Conservation (phyloP, 768 basidiomycete species). For the Termitomyces sp. region DNA sequence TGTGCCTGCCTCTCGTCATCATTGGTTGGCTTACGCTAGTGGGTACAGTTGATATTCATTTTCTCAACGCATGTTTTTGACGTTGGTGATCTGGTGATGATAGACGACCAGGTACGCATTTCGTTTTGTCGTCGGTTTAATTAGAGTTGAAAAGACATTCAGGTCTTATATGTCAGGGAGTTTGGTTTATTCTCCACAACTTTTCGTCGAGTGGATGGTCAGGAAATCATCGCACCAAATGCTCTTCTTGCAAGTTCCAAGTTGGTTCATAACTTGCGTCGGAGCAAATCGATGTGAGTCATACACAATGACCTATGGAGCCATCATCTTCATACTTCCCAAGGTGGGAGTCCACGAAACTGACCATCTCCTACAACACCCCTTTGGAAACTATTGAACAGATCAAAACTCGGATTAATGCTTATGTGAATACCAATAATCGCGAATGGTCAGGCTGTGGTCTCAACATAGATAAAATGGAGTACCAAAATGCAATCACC, state of each 20-base stretch:
- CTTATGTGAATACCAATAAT: constrained; percentile 59
- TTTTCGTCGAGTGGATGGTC: constrained; percentile 78
- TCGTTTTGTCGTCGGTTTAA: neutral
- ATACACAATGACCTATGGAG: neutral
- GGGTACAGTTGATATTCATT: constrained; percentile 69
- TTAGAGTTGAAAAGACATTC: neutral
- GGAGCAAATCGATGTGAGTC: constrained; percentile 69
- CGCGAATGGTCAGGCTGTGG: constrained; percentile 69
- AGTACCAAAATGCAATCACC: constrained; percentile 68
- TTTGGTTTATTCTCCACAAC: constrained; percentile 80
- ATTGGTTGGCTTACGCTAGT: neutral
- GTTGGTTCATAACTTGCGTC: constrained; percentile 74
- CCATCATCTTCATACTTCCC: neutral
- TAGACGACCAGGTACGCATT: constrained; percentile 58
- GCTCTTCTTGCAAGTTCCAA: constrained; percentile 67
- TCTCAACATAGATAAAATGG: constrained; percentile 78
- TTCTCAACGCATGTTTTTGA: constrained; percentile 87
- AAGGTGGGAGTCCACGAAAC: constrained; percentile 66
- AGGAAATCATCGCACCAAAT: constrained; percentile 78
- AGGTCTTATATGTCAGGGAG: constrained; percentile 58
- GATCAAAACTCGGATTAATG: constrained; percentile 52
- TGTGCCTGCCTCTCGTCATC: neutral
- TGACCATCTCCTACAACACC: constrained; percentile 67
- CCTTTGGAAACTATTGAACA: constrained; percentile 69
- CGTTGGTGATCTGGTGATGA: constrained; percentile 79